Conservation (phyloP, 2,329 filamentous ascomycete genomes). For the Arthrobotrys entomopaga region DNA sequence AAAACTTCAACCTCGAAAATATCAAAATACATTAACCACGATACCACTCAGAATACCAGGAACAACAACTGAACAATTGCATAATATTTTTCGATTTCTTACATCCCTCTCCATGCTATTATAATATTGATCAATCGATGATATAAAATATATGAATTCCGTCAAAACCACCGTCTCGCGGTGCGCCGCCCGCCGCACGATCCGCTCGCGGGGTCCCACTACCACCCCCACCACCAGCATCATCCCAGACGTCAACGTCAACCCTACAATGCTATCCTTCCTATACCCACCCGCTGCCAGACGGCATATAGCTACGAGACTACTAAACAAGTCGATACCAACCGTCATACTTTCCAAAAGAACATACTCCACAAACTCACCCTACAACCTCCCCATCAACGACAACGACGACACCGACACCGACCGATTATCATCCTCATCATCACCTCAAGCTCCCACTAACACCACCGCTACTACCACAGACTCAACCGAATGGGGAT, state of each 20-base stretch:
- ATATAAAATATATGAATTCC: conserved; percentile 15
- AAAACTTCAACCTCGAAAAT: too few species aligned
- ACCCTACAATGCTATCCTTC: conserved; percentile 32
- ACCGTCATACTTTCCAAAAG: neutral
- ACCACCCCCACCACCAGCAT: conserved; percentile 14
- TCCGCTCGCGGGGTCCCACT: conserved; percentile 30
- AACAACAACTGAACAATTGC: too few species aligned
- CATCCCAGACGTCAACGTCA: neutral
- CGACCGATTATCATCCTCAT: too few species aligned
- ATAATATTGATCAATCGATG: too few species aligned
- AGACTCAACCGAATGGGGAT: conserved; percentile 7
- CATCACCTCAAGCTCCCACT: neutral
- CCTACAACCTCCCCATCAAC: conserved; percentile 12
- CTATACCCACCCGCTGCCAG: conserved; percentile 33
- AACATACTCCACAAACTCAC: conserved; percentile 9
- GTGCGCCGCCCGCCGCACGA: conserved; percentile 33
- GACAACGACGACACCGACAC: too few species aligned
- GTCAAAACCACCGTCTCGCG: conserved; percentile 30
- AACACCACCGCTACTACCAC: neutral
- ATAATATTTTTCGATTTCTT: too few species aligned
- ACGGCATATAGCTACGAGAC: conserved; percentile 14
- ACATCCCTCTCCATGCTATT: too few species aligned
- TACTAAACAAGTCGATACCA: too few species aligned
- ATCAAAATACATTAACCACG: too few species aligned
- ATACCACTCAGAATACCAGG: too few species aligned